Conservation (phyloP, 768 basidiomycete genomes). For the Termitomyces sp. region DNA sequence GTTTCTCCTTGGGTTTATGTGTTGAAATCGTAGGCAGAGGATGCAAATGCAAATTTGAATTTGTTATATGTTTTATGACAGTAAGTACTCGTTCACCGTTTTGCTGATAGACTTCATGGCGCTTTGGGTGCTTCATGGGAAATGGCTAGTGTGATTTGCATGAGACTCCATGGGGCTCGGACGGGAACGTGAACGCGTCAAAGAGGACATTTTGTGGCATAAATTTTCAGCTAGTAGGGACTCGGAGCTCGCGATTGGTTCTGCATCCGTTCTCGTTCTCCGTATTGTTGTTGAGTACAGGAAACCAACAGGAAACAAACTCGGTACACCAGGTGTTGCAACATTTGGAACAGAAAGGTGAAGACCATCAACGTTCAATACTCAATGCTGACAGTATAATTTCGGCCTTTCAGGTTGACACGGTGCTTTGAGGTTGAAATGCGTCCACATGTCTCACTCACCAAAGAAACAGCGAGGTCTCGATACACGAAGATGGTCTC, state of each 20-base stretch:
- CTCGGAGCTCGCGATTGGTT: no score
- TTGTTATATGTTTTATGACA: not conserved
- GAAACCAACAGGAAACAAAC: not conserved
- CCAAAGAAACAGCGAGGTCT: not conserved
- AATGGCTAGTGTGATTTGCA: not conserved
- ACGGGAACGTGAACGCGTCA: not conserved
- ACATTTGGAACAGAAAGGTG: not conserved
- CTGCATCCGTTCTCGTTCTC: not conserved
- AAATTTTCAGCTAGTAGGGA: no score
- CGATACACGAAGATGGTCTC: not conserved
- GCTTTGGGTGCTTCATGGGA: not conserved
- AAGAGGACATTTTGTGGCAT: not conserved
- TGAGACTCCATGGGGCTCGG: no score
- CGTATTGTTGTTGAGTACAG: not conserved
- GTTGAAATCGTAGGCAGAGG: not conserved
- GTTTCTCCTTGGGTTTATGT: not conserved
- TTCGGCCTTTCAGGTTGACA: not conserved
- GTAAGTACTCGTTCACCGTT: not conserved
- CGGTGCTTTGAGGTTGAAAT: not conserved
- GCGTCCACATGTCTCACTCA: not conserved
- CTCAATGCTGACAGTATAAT: not conserved
- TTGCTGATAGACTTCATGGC: no score
- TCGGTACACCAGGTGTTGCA: not conserved
- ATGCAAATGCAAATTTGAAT: no score
- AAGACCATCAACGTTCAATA: not conserved